Evolutionary conservation across 768 basidiomycete genomes (phyloP).

Genomic region (Mycena rebaudengoi): DNA sequence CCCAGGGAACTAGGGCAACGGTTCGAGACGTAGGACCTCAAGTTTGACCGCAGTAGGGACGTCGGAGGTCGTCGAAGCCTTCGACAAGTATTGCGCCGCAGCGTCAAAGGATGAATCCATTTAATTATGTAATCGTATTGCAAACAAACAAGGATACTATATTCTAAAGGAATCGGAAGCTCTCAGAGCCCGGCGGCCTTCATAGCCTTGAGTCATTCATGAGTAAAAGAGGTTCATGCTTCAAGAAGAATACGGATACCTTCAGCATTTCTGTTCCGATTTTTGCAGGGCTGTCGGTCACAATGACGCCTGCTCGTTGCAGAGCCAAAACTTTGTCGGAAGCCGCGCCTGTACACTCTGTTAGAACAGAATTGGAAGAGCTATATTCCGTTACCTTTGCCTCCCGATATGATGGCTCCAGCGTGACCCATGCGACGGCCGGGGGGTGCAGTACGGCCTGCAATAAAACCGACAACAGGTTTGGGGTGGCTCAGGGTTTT

Average conservation of each 20-base stretch:
- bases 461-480: conserved; percentile 98
- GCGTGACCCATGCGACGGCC: conserved; percentile 99
- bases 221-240: too few relatives aligned
- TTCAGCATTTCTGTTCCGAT: conserved; percentile 91
- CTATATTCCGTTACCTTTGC: conserved; percentile 76
- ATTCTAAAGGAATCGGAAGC: conserved; percentile 51
- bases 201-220: conserved; percentile 82
- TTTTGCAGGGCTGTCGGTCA: conserved; percentile 95
- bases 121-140: conserved; percentile 47
- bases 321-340: conserved; percentile 93
- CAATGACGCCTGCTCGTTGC: conserved; percentile 90
- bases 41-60: conserved; percentile 74
- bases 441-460: conserved; percentile 96
- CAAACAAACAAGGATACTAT: conserved; percentile 23
- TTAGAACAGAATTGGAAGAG: conserved; percentile 5
- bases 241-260: too few relatives aligned
- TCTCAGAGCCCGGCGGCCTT: conserved; percentile 79
- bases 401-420: conserved; percentile 97
- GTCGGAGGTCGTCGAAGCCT: conserved; percentile 57
- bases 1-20: conserved; percentile 45
- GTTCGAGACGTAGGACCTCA: conserved; percentile 64
- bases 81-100: conserved; percentile 73
- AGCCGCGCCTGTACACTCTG: conserved; percentile 93
- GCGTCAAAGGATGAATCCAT: conserved; percentile 51
- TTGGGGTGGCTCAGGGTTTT: conserved; percentile 87